Base-by-base conservation (phyloP, 371 early-diverging fungal genomes). In the Encephalitozoon romaleae region DNA sequence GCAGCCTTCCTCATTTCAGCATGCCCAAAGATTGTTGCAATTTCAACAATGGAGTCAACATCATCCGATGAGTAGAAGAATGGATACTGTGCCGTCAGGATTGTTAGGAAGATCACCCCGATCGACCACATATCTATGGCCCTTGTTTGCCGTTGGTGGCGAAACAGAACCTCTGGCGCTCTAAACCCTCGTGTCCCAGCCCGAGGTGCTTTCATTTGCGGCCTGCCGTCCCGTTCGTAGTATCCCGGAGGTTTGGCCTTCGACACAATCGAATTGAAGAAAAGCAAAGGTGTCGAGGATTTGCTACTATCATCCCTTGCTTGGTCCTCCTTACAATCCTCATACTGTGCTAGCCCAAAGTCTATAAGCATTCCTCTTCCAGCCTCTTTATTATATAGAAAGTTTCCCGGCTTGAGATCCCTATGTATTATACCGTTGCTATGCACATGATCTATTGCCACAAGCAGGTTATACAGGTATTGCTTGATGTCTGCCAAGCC, bases 111-210 rank as follows among this genome's bases (percentile, higher is more conserved):
- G 38, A 92, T 93, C 0, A 94, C 93, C 15, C 98, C 96, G 0
- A 88, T 94, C 0, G 94, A 88, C 98, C 98, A 98, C 0, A 94
- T 86, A 84, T 94, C 94, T 64, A 94, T 90, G 0, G 90, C 88
- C 21, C 88, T 87, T 2, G 93, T 91, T 79, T 96, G 98, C 55
- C 89, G 66, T 0, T 82, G 77, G n/a, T 89, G 89, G 64, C 91
- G 89, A 74, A 98, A 86, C 15, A 98, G 83, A 0, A 96, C 93
- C 81, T 98, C 98, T 0, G 98, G 98, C 4, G 96, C 93, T 25
- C 96, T 87, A 77, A 94, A 98, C 23, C 97, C 97, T 59, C 94
- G 86, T 0, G 99, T 98, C 12, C 99, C 99, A 11, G 94, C 95
- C n/a, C 97, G 88, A 70, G 89, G 90, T 0, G 95, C 97, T 43